Base-by-base conservation (phyloP, 2,329 filamentous ascomycete genomes). In the Chrysoporthe deuterocubensis region DNA sequence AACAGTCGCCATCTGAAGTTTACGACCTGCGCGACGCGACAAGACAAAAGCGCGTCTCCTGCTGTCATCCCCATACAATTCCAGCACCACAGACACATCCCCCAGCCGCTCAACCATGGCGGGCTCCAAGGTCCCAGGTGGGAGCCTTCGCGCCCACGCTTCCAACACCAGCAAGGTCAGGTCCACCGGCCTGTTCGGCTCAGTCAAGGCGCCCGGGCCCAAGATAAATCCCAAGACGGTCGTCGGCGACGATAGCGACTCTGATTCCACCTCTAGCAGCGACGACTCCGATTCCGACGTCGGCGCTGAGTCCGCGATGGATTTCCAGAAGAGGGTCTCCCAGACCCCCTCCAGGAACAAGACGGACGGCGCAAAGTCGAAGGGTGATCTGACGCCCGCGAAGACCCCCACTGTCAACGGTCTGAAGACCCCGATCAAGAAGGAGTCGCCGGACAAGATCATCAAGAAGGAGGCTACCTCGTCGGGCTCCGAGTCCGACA, bases 161-260 rank as follows among this genome's bases (percentile, higher is more conserved):
- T 67, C 66, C 59, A 70, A 69, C 16, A 66, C 71, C 34, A 64
- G 52, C 52, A 70, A 63, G 64, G 62, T 44, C 11, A 61, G 50
- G 46, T 37, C 62, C 18, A 32, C 34, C 50, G 26, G 52, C 56
- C 48, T 54, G 6, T 61, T 67, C 4, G 40, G 40, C 13, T 48
- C 72, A 59, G 64, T 44, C 57, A 60, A 66, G 16, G 65, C 72
- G 40, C 70, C 77, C 37, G 70, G 75, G 60, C 68, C 74, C 46
- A 66, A 69, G n/a, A 67, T 78, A 67, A 81, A 80, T 70, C 76
- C 75, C 63, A 74, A 69, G 67, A 73, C 79, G 46, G 78, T 80
- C 60, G 70, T 70, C 48, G 75, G 76, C 40, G 40, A 57, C 54
- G 54, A 44, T 3, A 64, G 54, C 37, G 62, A 62, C 21, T 61